phyloP scores from a whole-genome alignment of 163 green algal genomes.

The Scenedesmus sp. region DNA sequence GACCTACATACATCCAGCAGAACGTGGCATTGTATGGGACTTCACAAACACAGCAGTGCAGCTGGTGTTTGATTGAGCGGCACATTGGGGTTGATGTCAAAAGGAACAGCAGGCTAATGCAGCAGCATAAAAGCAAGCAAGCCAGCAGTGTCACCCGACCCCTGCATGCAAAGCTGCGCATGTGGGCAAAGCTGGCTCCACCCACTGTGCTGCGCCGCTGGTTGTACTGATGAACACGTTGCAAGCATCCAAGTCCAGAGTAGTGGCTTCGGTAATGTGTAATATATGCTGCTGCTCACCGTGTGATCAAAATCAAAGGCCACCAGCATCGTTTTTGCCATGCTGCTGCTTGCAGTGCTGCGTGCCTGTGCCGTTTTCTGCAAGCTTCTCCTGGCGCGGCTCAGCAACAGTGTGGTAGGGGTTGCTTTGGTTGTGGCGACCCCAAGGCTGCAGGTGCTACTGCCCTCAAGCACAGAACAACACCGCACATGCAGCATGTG shows the following conservation, averaged over 20 bases:
- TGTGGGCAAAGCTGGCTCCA: too few species aligned
- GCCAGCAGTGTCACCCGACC: too few species aligned
- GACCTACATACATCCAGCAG: not conserved
- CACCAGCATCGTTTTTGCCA: slow-evolving; percentile 24
- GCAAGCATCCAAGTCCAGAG: too few species aligned
- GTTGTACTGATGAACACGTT: too few species aligned
- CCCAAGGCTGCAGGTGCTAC: not conserved
- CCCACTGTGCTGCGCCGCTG: too few species aligned
- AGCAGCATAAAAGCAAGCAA: too few species aligned
- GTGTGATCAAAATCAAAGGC: slow-evolving; percentile 64
- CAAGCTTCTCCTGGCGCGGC: not conserved
- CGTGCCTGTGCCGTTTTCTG: not conserved
- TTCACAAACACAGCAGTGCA: not conserved
- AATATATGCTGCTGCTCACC: not conserved
- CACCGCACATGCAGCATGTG: not conserved
- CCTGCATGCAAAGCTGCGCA: too few species aligned
- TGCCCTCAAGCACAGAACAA: not conserved
- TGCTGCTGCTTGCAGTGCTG: not conserved
- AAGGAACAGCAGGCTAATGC: too few species aligned
- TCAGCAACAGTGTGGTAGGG: not conserved
- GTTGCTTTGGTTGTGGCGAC: not conserved
- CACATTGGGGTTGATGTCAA: too few species aligned
- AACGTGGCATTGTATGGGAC: not conserved
- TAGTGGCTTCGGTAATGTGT: too few species aligned
- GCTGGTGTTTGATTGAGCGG: not conserved